phyloP scores from a whole-genome alignment of 1,139 yeast species.

The Candida sanyaensis region DNA sequence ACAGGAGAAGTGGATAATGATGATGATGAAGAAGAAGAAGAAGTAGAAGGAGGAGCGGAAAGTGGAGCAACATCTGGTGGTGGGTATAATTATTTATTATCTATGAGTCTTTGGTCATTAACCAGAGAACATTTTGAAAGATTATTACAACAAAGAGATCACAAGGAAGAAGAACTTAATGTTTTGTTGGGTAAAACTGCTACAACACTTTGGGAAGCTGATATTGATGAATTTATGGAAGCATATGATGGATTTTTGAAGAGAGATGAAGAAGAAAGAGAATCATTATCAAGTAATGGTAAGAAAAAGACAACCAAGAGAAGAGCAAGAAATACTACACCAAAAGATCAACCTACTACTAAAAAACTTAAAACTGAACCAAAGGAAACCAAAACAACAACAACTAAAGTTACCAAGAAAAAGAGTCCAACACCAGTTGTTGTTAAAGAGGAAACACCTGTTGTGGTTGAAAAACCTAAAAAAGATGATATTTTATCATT shows the following conservation, averaged over 20 bases:
- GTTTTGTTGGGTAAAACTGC: slow-evolving; percentile 68
- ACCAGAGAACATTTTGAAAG: slow-evolving; percentile 87
- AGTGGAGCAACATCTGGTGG: slow-evolving; percentile 40
- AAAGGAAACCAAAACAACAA: slow-evolving; percentile 4
- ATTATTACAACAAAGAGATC: slow-evolving; percentile 69
- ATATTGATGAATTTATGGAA: slow-evolving; percentile 69
- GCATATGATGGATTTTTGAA: slow-evolving; percentile 66
- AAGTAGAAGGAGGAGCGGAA: slow-evolving; percentile 34
- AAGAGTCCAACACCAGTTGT: slow-evolving; percentile 7
- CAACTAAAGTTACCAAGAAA: slow-evolving; percentile 8
- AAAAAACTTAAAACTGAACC: slow-evolving; percentile 16
- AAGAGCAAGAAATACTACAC: slow-evolving; percentile 17
- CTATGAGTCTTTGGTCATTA: slow-evolving; percentile 93
- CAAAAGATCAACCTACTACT: slow-evolving; percentile 14
- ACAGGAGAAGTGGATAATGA: slow-evolving; percentile 25
- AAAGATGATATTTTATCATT: slow-evolving; percentile 14
- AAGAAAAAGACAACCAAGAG: slow-evolving; percentile 27
- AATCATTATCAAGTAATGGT: slow-evolving; percentile 28
- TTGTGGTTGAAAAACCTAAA: slow-evolving; percentile 12
- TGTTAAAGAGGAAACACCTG: slow-evolving; percentile 9
- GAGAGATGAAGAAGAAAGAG: slow-evolving; percentile 33
- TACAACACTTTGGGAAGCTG: slow-evolving; percentile 85
- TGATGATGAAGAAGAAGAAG: slow-evolving; percentile 30
- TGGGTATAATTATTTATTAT: slow-evolving; percentile 68
- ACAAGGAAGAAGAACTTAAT: slow-evolving; percentile 72